Conservation (phyloP, 129 eudicot species). For the Calendula officinalis region DNA sequence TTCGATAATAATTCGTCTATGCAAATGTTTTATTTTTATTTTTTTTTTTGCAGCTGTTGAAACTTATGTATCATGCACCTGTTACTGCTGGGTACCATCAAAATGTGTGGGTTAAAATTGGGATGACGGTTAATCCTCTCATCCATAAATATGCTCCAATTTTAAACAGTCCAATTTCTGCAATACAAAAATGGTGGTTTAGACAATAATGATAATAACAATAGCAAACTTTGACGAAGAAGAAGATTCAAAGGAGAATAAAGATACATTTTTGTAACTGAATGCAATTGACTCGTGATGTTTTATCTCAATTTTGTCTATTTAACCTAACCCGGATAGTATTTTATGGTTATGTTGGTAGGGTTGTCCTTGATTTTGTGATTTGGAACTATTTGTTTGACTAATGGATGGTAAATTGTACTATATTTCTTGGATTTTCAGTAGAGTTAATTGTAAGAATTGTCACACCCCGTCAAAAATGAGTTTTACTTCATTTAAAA, state of each 20-base stretch:
- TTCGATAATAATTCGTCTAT: neutral
- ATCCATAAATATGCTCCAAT: constrained; percentile 34
- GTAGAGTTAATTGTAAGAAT: too few species aligned
- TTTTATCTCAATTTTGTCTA: neutral
- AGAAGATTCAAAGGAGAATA: neutral
- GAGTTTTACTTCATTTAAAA: too few species aligned
- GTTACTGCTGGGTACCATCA: constrained; percentile 69
- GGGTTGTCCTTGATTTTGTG: neutral
- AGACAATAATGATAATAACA: constrained; percentile 36
- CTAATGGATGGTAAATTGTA: neutral
- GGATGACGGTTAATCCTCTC: constrained; percentile 28
- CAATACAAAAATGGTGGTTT: constrained; percentile 71
- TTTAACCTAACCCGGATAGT: constrained; percentile 2
- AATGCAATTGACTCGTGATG: neutral
- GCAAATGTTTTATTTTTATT: too few species aligned
- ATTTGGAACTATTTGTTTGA: constrained; percentile 7
- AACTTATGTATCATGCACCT: constrained; percentile 91
- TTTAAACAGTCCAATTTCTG: constrained; percentile 53
- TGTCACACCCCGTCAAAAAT: too few species aligned
- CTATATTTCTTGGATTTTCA: too few species aligned
- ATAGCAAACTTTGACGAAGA: neutral
- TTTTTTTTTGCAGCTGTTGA: constrained; percentile 74
- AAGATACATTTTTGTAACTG: too few species aligned
- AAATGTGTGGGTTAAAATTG: constrained; percentile 64
- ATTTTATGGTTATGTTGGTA: constrained; percentile 9